Evolutionary conservation across 192 early-diverging fungal genomes (phyloP).

Genomic region (Coemansia sp.): DNA sequence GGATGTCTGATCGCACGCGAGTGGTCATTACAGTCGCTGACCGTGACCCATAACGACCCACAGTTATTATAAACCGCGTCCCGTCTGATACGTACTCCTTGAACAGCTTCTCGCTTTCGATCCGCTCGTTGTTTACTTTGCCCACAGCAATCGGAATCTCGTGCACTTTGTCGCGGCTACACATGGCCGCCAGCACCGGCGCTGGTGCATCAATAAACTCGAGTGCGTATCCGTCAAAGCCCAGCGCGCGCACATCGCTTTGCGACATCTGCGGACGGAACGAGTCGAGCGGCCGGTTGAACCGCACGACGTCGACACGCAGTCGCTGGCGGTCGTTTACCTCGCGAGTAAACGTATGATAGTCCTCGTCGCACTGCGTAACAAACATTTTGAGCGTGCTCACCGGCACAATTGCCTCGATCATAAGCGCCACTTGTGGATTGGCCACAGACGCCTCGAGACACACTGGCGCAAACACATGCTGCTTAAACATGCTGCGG

Average conservation of each 20-base stretch:
- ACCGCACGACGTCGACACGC: slow-evolving; percentile 63
- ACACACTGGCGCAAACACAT: slow-evolving; percentile 71
- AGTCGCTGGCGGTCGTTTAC: slow-evolving; percentile 62
- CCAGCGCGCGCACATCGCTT: slow-evolving; percentile 51
- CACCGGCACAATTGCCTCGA: slow-evolving; percentile 60
- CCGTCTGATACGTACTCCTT: slow-evolving; percentile 47
- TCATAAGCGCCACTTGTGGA: slow-evolving; percentile 57
- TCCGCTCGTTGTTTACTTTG: slow-evolving; percentile 31
- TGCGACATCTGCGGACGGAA: slow-evolving; percentile 33
- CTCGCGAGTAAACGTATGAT: slow-evolving; percentile 64
- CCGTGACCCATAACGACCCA: slow-evolving; percentile 45
- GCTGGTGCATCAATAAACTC: slow-evolving; percentile 76
- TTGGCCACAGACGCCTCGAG: slow-evolving; percentile 73
- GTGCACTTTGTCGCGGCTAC: slow-evolving; percentile 62
- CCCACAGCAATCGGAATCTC: slow-evolving; percentile 48
- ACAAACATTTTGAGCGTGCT: slow-evolving; percentile 74
- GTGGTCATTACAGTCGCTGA: slow-evolving; percentile 36
- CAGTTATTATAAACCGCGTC: slow-evolving; percentile 29
- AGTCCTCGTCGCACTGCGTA: slow-evolving; percentile 75
- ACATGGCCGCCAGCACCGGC: slow-evolving; percentile 63
- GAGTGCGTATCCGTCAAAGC: slow-evolving; percentile 74
- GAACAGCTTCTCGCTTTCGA: slow-evolving; percentile 24
- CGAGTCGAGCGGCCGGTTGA: slow-evolving; percentile 23
- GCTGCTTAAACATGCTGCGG: slow-evolving; percentile 60
- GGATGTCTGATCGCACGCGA: slow-evolving; percentile 16